phyloP scores from a whole-genome alignment of 2,329 filamentous ascomycete genomes.

The Trichophyton benhamiae region DNA sequence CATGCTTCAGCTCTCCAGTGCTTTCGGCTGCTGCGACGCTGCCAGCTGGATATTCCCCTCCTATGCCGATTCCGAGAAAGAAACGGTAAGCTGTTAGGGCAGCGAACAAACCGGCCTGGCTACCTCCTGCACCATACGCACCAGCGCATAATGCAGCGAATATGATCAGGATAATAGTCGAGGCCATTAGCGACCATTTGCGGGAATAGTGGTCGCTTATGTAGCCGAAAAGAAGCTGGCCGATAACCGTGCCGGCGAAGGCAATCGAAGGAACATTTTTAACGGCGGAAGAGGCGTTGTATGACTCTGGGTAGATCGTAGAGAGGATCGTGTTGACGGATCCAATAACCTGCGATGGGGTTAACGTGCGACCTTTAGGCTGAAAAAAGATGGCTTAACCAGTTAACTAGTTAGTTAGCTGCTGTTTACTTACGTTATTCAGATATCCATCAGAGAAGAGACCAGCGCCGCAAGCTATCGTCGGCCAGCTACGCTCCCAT shows the following conservation, averaged over 20 bases:
- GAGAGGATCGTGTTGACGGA: conserved; percentile 68
- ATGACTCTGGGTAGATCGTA: conserved; percentile 56
- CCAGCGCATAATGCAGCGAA: conserved; percentile 71
- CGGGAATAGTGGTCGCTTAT: conserved; percentile 69
- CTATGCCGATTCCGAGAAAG: conserved; percentile 69
- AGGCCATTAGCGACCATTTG: conserved; percentile 66
- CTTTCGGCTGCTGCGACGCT: conserved; percentile 75
- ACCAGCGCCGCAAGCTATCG: conserved; percentile 78
- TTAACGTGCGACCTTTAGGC: background rate
- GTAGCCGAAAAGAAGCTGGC: conserved; percentile 22
- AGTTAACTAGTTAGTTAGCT: background rate
- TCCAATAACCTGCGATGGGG: conserved; percentile 55
- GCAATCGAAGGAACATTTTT: conserved; percentile 70
- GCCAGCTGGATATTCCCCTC: conserved; percentile 47
- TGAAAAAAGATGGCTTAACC: too few species aligned
- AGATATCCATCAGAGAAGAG: conserved; percentile 88
- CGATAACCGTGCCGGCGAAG: conserved; percentile 32
- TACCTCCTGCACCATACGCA: conserved; percentile 61
- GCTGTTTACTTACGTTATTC: conserved; percentile 54
- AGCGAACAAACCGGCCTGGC: conserved; percentile 58
- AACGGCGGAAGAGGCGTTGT: conserved; percentile 54
- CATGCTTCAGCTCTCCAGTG: conserved; percentile 66
- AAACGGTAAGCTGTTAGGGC: conserved; percentile 74
- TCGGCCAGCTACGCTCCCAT: conserved; percentile 53
- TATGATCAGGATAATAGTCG: conserved; percentile 70